Base-by-base conservation (phyloP, 78 protist genomes). In the Tieghemostelium lacteum region DNA sequence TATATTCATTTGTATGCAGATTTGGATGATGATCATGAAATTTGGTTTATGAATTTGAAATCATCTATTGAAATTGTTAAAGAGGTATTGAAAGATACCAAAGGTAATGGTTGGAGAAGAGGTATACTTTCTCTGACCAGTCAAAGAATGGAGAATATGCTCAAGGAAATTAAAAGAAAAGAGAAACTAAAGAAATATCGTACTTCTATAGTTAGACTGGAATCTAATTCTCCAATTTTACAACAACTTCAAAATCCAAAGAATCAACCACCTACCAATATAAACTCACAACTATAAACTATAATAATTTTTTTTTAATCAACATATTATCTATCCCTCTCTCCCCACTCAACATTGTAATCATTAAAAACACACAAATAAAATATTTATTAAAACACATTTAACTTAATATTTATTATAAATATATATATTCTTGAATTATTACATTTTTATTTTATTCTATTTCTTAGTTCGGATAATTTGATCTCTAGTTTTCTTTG, bases 1-100 rank as follows among this genome's bases (percentile, higher is more conserved):
- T 83, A 83, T 49, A 83, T 83, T 24, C 33, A 34, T 8, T 26
- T 83, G 19, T 83, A 83, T 61, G 3, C 42, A 0, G 75, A 57
- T 0, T 26, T 83, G 22, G 65, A 69, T 33, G 77, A 73, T 26
- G 75, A 73, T 45, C 42, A 61, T 1, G 91, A 83, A 31, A 63
- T 83, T 24, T 83, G 91, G 91, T 83, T 83, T 33, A 83, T 83
- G 91, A 83, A 83, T 69, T 58, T 83, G 8, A 83, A 69, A 36
- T 83, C 91, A 22, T 83, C 91, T 17, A 69, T 83, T 29, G 91
- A 83, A 70, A 73, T 83, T 29, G 63, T 83, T 22, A 66, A 58
- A 26, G 76, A 66, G 19, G 67, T 83, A 1, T 49, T 83, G 55
- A 69, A 52, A 12, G 91, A 71, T 50, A 36, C 42, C 16, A 71